phyloP scores from a whole-genome alignment of 2,329 filamentous ascomycete species.

The Aureobasidium mangrovei region DNA sequence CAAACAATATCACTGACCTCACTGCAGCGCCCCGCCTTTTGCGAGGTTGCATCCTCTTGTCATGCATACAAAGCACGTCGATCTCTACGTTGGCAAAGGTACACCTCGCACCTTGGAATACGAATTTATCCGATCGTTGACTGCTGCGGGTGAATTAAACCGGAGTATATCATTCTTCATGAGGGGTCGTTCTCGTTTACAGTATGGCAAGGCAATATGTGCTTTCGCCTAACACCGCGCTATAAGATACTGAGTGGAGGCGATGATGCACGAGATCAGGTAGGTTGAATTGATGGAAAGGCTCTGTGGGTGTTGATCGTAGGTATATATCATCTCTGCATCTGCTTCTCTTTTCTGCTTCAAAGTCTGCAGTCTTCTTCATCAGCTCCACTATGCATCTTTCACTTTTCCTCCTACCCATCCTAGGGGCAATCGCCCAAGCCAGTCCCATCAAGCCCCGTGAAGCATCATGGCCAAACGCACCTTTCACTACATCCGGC shows the following conservation, averaged over 20 bases:
- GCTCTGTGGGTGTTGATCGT: background rate
- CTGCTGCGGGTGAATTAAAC: background rate
- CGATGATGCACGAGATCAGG: background rate
- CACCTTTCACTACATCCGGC: constrained; percentile 22
- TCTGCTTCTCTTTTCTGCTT: background rate
- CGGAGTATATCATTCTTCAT: background rate
- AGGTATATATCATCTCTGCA: background rate
- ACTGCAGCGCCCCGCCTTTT: background rate
- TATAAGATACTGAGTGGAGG: background rate
- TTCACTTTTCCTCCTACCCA: background rate
- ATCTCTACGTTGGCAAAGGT: background rate
- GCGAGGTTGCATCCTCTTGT: background rate
- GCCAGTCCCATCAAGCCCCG: background rate
- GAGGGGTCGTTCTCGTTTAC: background rate
- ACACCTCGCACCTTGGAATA: background rate
- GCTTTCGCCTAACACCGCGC: background rate
- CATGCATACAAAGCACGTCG: background rate
- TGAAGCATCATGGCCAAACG: constrained; percentile 19
- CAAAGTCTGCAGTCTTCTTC: background rate
- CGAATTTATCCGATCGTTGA: constrained; percentile 1
- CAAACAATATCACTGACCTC: background rate
- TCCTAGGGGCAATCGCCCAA: background rate
- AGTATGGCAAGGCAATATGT: background rate
- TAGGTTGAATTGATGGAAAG: background rate
- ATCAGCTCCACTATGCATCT: background rate